Percentiles rank a stretch among this genome's conserved stretches.
phyloP scores from a whole-genome alignment of 2,329 filamentous ascomycete species.

The Fusarium albosuccineum region DNA sequence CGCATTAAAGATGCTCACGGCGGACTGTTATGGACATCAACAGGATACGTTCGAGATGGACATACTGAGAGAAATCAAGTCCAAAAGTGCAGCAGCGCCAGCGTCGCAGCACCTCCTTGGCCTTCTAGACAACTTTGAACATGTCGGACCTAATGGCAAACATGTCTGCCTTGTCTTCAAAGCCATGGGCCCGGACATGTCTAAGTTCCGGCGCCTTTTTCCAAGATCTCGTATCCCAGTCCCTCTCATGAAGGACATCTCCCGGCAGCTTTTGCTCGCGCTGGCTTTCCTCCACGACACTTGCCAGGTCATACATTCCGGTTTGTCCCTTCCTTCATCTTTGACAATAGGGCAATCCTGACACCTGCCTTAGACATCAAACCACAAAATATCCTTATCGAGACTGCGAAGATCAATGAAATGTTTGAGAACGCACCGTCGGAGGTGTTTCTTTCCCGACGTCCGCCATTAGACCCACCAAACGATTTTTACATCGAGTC shows the following conservation, averaged over 20 bases:
- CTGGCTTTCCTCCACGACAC: slow-evolving; percentile 37
- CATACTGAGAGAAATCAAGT: slow-evolving; percentile 33
- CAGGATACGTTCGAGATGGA: slow-evolving; percentile 36
- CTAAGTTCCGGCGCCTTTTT: slow-evolving; percentile 30
- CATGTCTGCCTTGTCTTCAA: slow-evolving; percentile 50
- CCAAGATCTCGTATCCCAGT: slow-evolving; percentile 24
- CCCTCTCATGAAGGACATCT: slow-evolving; percentile 29
- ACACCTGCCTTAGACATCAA: slow-evolving; percentile 46
- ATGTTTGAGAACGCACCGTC: slow-evolving; percentile 40
- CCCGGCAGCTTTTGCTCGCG: slow-evolving; percentile 37
- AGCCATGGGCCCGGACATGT: slow-evolving; percentile 48
- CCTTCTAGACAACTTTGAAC: slow-evolving; percentile 44
- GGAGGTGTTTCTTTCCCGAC: slow-evolving; percentile 22
- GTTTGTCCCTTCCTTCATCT: slow-evolving; percentile 13
- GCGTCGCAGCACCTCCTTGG: slow-evolving; percentile 27
- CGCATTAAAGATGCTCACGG: slow-evolving; percentile 48
- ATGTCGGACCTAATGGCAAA: slow-evolving; percentile 47
- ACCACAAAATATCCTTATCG: slow-evolving; percentile 43
- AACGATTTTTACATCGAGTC: slow-evolving; percentile 34
- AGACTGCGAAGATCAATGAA: slow-evolving; percentile 32
- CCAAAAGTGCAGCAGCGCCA: not conserved
- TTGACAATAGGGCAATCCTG: too few relatives aligned
- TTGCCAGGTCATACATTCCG: slow-evolving; percentile 41
- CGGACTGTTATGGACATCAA: slow-evolving; percentile 26
- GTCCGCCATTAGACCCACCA: not conserved